Evolutionary conservation across 345 rosid species (phyloP), one percentile per base, ranked within the genome.

Genomic region (Raphanus sativus): DNA sequence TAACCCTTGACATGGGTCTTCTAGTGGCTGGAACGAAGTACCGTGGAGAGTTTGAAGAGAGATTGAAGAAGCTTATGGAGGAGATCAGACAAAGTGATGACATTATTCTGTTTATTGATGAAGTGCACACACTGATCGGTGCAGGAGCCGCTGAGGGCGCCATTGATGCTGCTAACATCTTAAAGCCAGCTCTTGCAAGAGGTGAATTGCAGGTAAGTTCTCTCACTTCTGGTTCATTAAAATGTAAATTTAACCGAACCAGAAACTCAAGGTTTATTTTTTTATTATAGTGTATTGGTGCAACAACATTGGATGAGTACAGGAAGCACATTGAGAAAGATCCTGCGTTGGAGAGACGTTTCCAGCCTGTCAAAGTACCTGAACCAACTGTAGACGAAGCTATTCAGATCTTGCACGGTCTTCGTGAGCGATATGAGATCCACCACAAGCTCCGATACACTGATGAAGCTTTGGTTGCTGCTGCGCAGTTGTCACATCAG

Each of bases 101-200:
- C 62, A 96, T 96, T 6, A 96, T 96, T 75, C 89, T 96, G 38
- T 96, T 96, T 79, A 96, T 96, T 71, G 99, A 96, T 86, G 99
- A 96, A 84, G 99, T 96, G 71, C 99, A 96, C 85, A 96, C 98
- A 15, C 73, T 96, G 69, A 93, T 96, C 60, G 99, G 98, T 69
- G 98, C 99, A 24, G 99, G 98, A 79, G 99, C 99, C 9, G 99
- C 97, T 8, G 99, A 96, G 85, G 99, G 99, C 28, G 98, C 99
- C 0, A 96, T 96, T 33, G 99, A 96, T 86, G 99, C 99, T 77
- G 99, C 99, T 66, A 93, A 93, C 84, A 96, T 96, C 76, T 85
- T 96, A 85, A 96, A 96, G 81, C 99, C 99, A 17, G 93, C 99
- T 78, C 99, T 96, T 82, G 99, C 99, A 12, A 88, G 99, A 86